phyloP scores from a whole-genome alignment of 2,329 filamentous ascomycete genomes.

The Fusarium neocosmosporiellum region DNA sequence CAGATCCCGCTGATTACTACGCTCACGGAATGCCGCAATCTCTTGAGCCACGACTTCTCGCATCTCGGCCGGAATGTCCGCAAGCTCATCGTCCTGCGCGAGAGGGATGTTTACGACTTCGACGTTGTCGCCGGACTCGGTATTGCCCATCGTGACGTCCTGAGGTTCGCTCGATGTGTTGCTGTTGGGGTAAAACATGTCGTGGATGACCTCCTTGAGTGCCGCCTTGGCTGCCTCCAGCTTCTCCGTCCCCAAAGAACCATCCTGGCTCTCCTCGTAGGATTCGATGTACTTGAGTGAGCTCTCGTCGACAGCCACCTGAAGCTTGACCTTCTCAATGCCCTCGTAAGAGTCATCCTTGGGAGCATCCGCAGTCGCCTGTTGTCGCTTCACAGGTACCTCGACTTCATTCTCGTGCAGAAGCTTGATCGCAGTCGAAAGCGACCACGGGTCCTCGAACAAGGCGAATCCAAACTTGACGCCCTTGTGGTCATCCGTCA shows the following conservation, averaged over 20 bases:
- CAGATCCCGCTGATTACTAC: conserved; percentile 87
- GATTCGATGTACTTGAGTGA: conserved; percentile 88
- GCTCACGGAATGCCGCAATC: conserved; percentile 92
- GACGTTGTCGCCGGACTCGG: conserved; percentile 70
- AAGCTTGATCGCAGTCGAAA: conserved; percentile 86
- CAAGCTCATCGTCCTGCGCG: conserved; percentile 89
- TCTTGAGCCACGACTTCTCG: conserved; percentile 93
- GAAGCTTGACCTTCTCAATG: conserved; percentile 76
- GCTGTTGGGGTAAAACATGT: conserved; percentile 76
- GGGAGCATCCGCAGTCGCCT: conserved; percentile 57
- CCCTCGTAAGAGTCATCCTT: conserved; percentile 61
- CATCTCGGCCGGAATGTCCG: conserved; percentile 96
- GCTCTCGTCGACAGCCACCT: conserved; percentile 83
- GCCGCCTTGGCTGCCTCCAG: conserved; percentile 76
- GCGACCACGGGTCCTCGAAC: conserved; percentile 90
- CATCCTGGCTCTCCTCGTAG: conserved; percentile 75
- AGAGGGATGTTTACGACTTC: conserved; percentile 93
- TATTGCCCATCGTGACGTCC: conserved; percentile 77
- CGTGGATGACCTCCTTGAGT: conserved; percentile 74
- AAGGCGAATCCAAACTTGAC: conserved; percentile 95
- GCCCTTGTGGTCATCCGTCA: conserved; percentile 76
- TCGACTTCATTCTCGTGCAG: conserved; percentile 84
- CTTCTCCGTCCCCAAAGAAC: conserved; percentile 72
- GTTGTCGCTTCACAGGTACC: conserved; percentile 83
- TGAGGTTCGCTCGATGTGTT: conserved; percentile 68